These are phyloP conservation scores for Thermomyces lanuginosus DNA, from an alignment of 2,329 filamentous ascomycete species.

Conservation along the genomic window DNA sequence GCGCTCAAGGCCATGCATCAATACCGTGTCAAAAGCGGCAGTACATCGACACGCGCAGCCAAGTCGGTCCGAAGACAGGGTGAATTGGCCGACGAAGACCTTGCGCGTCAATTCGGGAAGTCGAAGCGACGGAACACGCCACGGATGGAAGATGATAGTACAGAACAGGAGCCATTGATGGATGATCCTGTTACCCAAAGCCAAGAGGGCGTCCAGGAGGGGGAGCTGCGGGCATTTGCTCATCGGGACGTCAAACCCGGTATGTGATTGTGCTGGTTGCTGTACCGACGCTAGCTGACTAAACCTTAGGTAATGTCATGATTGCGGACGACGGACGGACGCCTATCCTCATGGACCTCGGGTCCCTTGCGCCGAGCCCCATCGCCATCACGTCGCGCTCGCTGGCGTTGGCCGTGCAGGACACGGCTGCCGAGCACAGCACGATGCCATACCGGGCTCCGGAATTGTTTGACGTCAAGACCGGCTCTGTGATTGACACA, in stretches of 20 bases:
- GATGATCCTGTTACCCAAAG: slow-evolving; percentile 54
- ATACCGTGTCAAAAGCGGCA: slow-evolving; percentile 50
- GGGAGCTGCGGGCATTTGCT: slow-evolving; percentile 63
- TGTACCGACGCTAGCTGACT: background rate
- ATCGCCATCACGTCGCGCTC: slow-evolving; percentile 80
- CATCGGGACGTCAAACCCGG: slow-evolving; percentile 96
- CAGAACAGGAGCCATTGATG: slow-evolving; percentile 72
- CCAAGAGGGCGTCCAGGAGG: slow-evolving; percentile 51
- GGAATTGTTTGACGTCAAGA: slow-evolving; percentile 96
- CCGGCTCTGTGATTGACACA: slow-evolving; percentile 76
- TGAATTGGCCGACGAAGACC: slow-evolving; percentile 36
- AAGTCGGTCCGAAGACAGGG: slow-evolving; percentile 40
- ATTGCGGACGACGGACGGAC: slow-evolving; percentile 77
- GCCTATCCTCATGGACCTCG: slow-evolving; percentile 94
- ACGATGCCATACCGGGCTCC: slow-evolving; percentile 98
- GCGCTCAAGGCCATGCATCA: slow-evolving; percentile 84
- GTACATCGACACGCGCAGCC: slow-evolving; percentile 38
- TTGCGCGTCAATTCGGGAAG: slow-evolving; percentile 20
- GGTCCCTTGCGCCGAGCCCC: slow-evolving; percentile 73
- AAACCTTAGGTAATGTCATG: slow-evolving; percentile 72
- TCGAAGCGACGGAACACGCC: slow-evolving; percentile 27
- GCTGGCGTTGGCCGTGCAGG: slow-evolving; percentile 79
- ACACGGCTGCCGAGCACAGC: slow-evolving; percentile 85
- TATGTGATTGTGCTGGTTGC: slow-evolving; percentile 26
- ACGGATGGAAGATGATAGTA: slow-evolving; percentile 40